Evolutionary conservation across 768 basidiomycete species (phyloP).

Genomic region (Termitomyces sp.): DNA sequence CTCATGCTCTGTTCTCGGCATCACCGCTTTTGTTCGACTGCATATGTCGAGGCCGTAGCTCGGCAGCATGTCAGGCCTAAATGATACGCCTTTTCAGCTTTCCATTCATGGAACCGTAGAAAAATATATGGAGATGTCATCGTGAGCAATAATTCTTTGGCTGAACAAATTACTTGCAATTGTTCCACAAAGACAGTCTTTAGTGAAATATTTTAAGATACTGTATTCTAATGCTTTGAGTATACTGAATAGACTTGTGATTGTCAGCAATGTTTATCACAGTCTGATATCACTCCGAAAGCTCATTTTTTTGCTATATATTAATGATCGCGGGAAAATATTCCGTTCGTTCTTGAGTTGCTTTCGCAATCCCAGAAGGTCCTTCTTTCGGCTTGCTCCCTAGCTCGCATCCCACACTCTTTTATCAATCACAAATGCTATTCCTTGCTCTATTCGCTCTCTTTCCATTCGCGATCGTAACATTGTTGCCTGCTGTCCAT

Average conservation of each 20-base stretch:
- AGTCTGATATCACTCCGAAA: no score
- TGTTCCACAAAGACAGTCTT: background rate
- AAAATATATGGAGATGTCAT: background rate
- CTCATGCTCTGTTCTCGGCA: background rate
- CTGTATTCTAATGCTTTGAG: background rate
- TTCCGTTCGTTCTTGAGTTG: background rate
- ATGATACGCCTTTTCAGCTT: background rate
- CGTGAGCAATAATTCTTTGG: background rate
- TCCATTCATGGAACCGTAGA: background rate
- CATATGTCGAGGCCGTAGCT: background rate
- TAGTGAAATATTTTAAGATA: background rate
- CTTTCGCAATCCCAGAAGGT: background rate
- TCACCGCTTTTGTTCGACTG: background rate
- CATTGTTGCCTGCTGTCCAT: background rate
- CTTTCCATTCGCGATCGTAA: background rate
- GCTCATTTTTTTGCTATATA: no score
- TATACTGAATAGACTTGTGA: background rate
- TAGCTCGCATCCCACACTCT: constrained; percentile 30
- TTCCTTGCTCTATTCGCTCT: constrained; percentile 3
- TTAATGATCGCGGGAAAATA: constrained; percentile 8
- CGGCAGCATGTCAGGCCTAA: background rate
- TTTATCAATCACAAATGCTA: constrained; percentile 18
- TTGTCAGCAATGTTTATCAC: background rate
- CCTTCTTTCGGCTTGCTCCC: constrained; percentile 9
- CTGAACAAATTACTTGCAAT: background rate